Base-by-base conservation (phyloP, 805 yeast genomes). In the Candida ponderosae region DNA sequence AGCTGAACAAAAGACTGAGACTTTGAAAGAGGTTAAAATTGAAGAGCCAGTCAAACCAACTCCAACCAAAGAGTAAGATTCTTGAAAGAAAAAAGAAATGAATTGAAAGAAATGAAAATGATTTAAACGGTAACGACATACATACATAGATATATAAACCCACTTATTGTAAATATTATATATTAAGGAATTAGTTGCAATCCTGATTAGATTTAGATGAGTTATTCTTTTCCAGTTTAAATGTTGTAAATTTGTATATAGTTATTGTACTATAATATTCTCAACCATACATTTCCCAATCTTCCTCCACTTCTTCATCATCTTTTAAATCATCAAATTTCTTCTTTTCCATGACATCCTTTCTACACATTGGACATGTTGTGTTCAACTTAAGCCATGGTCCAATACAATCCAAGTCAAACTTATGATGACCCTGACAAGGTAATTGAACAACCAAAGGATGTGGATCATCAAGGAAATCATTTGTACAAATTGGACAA, bases 321-420 rank as follows among this genome's bases (percentile, higher is more conserved):
- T 45, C 41, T 39, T 41, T 37, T 1, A 43, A 19, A n/a, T 40
- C 41, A 2, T 48, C 56, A 11, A 48, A 62, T 54, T 47, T 59
- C 56, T 62, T 73, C 63, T 62, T 73, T 36, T 67, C 72, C 17
- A 73, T 55, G 19, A 89, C 74, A 51, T 87, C 80, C 42, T 72
- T 76, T 45, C 97, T 68, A 54, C 97, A 90, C 50, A 90, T 58
- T 0, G 97, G 97, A 53, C 97, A 89, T 0, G 86, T 81, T 2
- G 72, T 63, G 47, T 81, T 76, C 36, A 77, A 64, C 44, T 76
- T 74, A 36, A 90, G 65, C 97, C 97, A 89, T 0, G 95, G 93
- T 0, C 82, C 81, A 29, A 90, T 78, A 56, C 97, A 89, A 47
- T 90, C 97, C 45, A 88, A 65, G 54, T 89, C 97, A 58, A 84